A percentile compares a stretch with the other conserved stretches of the same genome.
Evolutionary conservation across 23 red algal species (phyloP).

Genomic region (Gracilaria domingensis): DNA sequence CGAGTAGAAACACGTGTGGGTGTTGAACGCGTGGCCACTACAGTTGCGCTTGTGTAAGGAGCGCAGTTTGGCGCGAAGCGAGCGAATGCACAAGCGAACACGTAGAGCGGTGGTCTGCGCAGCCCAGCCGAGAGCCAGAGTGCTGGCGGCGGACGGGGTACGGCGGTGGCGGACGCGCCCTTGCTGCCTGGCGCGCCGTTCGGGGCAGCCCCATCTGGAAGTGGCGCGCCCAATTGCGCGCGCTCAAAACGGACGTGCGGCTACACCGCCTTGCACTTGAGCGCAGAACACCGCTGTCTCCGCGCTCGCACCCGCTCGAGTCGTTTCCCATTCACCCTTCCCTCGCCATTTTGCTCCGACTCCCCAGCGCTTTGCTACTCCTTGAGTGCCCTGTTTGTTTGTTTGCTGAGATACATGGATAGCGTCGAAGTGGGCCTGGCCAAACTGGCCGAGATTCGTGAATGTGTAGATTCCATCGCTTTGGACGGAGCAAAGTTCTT

Average conservation of each 20-base stretch:
- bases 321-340: neutral
- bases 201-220: neutral
- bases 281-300: neutral
- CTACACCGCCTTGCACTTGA: constrained; percentile 23
- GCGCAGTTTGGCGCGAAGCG: neutral
- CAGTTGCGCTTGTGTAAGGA: too few species aligned
- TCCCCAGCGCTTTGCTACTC: neutral
- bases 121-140: neutral
- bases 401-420: neutral
- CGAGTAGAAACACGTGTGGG: too few species aligned
- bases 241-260: constrained; percentile 17
- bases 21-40: too few species aligned
- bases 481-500: constrained; percentile 79
- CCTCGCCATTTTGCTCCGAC: neutral
- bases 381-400: neutral
- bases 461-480: constrained; percentile 63
- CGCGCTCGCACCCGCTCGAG: neutral
- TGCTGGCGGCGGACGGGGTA: neutral
- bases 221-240: constrained; percentile 17
- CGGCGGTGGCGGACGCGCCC: neutral
- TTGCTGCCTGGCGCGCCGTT: neutral
- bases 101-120: neutral
- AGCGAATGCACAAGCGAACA: neutral
- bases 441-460: constrained; percentile 64
- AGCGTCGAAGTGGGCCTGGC: constrained; percentile 55